Conservation (phyloP, 140 eudicot genomes). For the Oenanthe javanica region DNA sequence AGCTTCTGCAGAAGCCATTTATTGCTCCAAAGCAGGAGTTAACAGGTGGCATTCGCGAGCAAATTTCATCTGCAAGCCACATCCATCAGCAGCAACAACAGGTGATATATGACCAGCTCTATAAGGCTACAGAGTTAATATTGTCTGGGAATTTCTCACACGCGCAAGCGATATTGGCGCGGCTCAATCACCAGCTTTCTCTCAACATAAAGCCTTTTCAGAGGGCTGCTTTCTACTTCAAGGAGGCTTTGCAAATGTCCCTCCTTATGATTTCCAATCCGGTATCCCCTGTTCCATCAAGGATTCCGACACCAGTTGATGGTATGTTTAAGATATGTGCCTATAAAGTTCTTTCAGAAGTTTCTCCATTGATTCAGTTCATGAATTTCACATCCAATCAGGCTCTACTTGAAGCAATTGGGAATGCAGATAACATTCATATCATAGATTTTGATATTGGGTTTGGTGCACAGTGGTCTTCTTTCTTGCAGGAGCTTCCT, state of each 20-base stretch:
- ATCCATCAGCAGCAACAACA: conserved; percentile 50
- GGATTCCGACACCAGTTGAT: conserved; percentile 31
- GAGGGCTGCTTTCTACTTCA: conserved; percentile 62
- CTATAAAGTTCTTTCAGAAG: conserved; percentile 61
- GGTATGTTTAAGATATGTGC: conserved; percentile 72
- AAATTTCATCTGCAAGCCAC: conserved; percentile 15
- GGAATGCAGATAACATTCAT: conserved; percentile 46
- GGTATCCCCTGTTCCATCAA: conserved; percentile 17
- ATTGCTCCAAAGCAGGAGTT: conserved; percentile 22
- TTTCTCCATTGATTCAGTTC: conserved; percentile 62
- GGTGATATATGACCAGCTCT: conserved; percentile 55
- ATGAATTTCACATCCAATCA: conserved; percentile 73
- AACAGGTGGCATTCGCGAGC: conserved; percentile 8
- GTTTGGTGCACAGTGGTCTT: conserved; percentile 85
- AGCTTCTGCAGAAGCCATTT: conserved; percentile 26
- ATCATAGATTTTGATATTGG: conserved; percentile 75
- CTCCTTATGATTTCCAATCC: conserved; percentile 19
- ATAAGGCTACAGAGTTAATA: conserved; percentile 58
- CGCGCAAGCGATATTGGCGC: conserved; percentile 99
- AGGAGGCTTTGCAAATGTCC: conserved; percentile 54
- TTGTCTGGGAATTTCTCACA: conserved; percentile 63
- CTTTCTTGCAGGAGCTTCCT: conserved; percentile 71
- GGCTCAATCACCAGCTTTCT: conserved; percentile 93
- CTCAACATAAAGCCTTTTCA: conserved; percentile 53
- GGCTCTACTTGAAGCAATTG: conserved; percentile 61